These are phyloP conservation scores for Catenaria anguillulae DNA, from an alignment of 371 early-diverging fungal species.

Conservation along the genomic window DNA sequence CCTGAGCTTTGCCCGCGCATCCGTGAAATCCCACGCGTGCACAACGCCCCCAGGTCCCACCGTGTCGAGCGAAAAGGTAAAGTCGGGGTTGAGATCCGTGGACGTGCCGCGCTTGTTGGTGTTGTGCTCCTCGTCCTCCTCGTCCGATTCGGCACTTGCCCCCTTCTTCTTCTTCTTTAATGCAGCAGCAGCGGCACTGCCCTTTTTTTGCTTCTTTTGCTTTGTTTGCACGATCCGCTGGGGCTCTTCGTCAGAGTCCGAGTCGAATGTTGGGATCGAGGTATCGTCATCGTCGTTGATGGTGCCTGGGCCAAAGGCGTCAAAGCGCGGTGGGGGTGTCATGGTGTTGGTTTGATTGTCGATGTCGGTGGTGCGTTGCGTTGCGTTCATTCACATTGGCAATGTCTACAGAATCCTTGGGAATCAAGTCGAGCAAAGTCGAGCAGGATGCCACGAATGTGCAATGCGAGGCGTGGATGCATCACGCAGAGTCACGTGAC, in stretches of 20 bases:
- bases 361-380: too few relatives aligned
- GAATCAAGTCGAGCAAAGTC: too few relatives aligned
- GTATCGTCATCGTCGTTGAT: not conserved
- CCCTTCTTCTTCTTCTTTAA: not conserved
- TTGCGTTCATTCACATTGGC: too few relatives aligned
- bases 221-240: not conserved
- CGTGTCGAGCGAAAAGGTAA: conserved; percentile 59
- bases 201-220: not conserved
- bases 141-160: not conserved
- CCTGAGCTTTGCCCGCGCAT: conserved; percentile 51
- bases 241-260: not conserved
- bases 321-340: too few relatives aligned
- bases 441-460: too few relatives aligned
- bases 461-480: too few relatives aligned
- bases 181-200: too few relatives aligned
- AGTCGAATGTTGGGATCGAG: not conserved
- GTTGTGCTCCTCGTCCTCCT: not conserved
- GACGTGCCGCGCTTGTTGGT: not conserved
- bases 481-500: too few relatives aligned
- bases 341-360: too few relatives aligned
- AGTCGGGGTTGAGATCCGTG: conserved; percentile 40
- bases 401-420: too few relatives aligned
- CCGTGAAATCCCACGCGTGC: conserved; percentile 66
- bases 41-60: conserved; percentile 36
- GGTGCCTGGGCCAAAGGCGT: conserved; percentile 2